Evolutionary conservation across 345 rosid genomes (phyloP).

Genomic region (Streptanthus diversifolius): DNA sequence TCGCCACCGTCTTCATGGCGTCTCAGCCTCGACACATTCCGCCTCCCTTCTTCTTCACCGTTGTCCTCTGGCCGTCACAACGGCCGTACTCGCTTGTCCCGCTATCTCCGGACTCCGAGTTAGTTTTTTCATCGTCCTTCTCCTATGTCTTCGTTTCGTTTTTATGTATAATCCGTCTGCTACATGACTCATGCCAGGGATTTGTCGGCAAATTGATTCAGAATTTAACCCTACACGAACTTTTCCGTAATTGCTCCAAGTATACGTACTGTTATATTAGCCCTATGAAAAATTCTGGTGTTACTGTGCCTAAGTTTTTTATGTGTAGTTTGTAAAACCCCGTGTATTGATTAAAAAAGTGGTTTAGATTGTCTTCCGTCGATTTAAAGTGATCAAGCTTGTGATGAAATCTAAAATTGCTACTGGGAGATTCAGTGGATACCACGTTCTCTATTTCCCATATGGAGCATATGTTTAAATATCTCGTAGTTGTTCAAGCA

Average conservation of each 20-base stretch:
- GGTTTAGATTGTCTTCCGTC: too few relatives aligned
- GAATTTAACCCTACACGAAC: background rate
- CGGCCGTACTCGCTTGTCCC: constrained; percentile 29
- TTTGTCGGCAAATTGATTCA: background rate
- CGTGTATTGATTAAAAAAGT: background rate
- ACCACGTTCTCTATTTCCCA: background rate
- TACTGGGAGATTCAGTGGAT: background rate
- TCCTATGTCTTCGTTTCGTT: background rate
- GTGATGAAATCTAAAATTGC: background rate
- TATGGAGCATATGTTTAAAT: background rate
- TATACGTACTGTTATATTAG: background rate
- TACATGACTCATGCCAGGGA: background rate
- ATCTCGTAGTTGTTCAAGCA: background rate
- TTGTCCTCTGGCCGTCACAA: background rate
- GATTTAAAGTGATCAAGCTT: background rate
- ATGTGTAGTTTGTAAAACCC: background rate
- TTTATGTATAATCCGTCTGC: background rate
- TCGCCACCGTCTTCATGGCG: constrained; percentile 43
- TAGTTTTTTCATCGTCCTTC: constrained; percentile 5
- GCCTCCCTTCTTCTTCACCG: constrained; percentile 29
- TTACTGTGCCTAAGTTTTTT: background rate
- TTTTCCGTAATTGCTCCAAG: background rate
- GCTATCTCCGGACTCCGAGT: constrained; percentile 37
- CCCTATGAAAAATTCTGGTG: background rate
- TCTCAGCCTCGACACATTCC: constrained; percentile 45